Conservation (phyloP, 768 basidiomycete species). For the Mycena capillaripes region DNA sequence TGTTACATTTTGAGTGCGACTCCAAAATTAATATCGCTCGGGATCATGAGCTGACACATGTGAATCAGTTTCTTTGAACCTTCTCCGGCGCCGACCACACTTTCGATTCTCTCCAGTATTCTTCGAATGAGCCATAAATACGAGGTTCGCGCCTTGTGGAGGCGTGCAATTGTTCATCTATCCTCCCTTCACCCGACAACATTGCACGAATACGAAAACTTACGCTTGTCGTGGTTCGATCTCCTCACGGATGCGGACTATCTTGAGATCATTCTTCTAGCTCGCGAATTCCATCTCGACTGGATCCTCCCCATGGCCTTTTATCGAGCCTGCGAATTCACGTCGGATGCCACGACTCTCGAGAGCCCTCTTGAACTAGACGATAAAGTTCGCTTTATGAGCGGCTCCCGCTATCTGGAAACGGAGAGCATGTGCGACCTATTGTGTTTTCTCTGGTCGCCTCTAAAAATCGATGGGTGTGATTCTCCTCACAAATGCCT, state of each 20-base stretch:
- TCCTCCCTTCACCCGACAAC: not conserved
- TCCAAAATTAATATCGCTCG: not conserved
- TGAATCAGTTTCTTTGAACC: slow-evolving; percentile 15
- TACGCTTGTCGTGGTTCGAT: not conserved
- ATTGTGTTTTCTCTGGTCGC: not conserved
- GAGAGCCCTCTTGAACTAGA: not conserved
- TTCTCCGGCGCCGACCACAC: not conserved
- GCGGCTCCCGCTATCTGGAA: not conserved
- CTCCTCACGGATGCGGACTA: not conserved
- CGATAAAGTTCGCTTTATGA: not conserved
- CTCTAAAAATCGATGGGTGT: not conserved
- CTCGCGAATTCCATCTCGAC: not conserved
- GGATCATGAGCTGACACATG: too few species aligned
- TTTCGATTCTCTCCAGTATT: not conserved
- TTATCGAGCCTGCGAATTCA: not conserved
- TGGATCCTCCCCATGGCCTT: slow-evolving; percentile 10
- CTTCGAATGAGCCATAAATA: slow-evolving; percentile 19
- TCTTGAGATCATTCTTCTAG: not conserved
- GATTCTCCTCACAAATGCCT: too few species aligned
- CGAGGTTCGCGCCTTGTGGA: not conserved
- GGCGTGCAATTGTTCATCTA: not conserved
- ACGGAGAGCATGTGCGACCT: slow-evolving; percentile 37
- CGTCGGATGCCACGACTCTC: not conserved
- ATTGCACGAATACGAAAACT: not conserved
- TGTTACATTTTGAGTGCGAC: not conserved